Conservation (phyloP, 495 filamentous ascomycete genomes). For the Lineolata rhizophorae region DNA sequence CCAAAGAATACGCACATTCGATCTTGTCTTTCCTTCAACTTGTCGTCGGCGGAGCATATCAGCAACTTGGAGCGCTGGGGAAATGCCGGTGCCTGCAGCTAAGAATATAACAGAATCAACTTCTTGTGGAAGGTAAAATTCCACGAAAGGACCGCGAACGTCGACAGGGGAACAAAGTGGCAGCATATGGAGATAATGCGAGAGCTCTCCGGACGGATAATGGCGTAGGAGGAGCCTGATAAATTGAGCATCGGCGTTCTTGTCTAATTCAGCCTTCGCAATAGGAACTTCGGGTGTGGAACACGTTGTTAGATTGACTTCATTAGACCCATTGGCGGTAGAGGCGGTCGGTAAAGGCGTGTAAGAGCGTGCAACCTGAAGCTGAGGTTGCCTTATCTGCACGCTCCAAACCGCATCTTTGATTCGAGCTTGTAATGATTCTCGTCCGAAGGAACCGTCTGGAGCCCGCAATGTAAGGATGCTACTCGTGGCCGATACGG, state of each 20-base stretch:
- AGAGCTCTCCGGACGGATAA: conserved; percentile 25
- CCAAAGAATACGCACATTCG: conserved; percentile 45
- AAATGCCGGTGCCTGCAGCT: conserved; percentile 86
- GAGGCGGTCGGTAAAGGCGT: conserved; percentile 67
- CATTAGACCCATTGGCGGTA: no score
- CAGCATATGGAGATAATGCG: conserved; percentile 44
- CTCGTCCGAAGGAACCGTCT: neutral
- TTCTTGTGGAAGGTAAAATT: conserved; percentile 34
- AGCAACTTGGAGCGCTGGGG: conserved; percentile 65
- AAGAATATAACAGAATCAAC: conserved; percentile 51
- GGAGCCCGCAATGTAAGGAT: conserved; percentile 41
- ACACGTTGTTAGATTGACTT: neutral
- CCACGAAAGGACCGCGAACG: conserved; percentile 55
- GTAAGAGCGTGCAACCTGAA: conserved; percentile 76
- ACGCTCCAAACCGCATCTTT: conserved; percentile 56
- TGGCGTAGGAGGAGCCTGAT: conserved; percentile 28
- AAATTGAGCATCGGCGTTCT: conserved; percentile 15
- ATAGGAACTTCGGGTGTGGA: neutral
- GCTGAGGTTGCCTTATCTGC: conserved; percentile 78
- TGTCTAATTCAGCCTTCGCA: conserved; percentile 12
- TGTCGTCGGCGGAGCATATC: conserved; percentile 26
- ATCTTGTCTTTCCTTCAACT: neutral
- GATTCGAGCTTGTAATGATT: conserved; percentile 21
- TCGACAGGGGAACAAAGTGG: conserved; percentile 38
- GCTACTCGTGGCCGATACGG: conserved; percentile 52